Base-by-base conservation (phyloP, 306 rosid species). In the Sindora glabra region DNA sequence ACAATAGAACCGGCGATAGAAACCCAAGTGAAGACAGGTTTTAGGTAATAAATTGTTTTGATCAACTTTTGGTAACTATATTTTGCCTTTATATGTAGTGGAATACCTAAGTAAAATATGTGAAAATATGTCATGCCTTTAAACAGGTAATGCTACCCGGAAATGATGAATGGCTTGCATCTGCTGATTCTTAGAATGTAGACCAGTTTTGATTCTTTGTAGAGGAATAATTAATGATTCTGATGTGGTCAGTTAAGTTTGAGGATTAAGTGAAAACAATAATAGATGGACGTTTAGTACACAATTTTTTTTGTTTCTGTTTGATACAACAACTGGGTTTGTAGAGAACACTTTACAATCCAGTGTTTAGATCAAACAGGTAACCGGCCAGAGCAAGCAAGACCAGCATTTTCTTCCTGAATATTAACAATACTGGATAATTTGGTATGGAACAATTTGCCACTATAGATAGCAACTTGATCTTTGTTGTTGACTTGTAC, bases 21-120 rank as follows among this genome's bases (percentile, higher is more conserved):
- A 65, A 40, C 60, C 63, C 11, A 3, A 46, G 19, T 1, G 84
- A 83, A 30, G 89, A 79, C 48, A 74, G 79, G 68, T 40, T 39
- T 16, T 39, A 90, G 76, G 97, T 82, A 66, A 78, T 50, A 19
- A 24, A 47, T 38, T n/a, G n/a, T n/a, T n/a, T n/a, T n/a, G n/a
- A n/a, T n/a, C n/a, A n/a, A n/a, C n/a, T n/a, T n/a, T n/a, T n/a
- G n/a, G n/a, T n/a, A n/a, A n/a, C n/a, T n/a, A n/a, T n/a, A n/a
- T n/a, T n/a, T n/a, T n/a, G n/a, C n/a, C n/a, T n/a, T n/a, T n/a
- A n/a, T n/a, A n/a, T n/a, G n/a, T n/a, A n/a, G n/a, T n/a, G 30
- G 30, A 26, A 26, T 23, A 19, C 19, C 59, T 23, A 16, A n/a
- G n/a, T n/a, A n/a, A n/a, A n/a, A n/a, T n/a, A n/a, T n/a, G n/a